Evolutionary conservation across 192 early-diverging fungal genomes (phyloP), one percentile per base, ranked within the genome.

Genomic region (Coemansia sp.): DNA sequence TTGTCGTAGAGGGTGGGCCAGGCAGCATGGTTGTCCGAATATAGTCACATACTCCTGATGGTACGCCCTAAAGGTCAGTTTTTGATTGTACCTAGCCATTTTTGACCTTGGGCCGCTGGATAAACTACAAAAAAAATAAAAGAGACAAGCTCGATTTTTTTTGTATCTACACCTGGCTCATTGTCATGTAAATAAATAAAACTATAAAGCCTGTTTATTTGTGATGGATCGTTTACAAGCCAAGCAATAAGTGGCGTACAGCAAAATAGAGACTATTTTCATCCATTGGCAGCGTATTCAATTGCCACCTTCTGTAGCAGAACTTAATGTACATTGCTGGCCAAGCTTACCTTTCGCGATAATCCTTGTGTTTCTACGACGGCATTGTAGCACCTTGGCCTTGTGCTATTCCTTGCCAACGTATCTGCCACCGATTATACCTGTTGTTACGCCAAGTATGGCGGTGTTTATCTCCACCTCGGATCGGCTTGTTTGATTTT

Each of bases 271-370:
- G 18, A 33, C 7, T 33, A 20, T 34, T 60, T 18, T 60, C 31
- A 33, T 5, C 31, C 18, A 29, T 31, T 29, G 54, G 12, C 27
- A n/a, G 31, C 27, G 33, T 33, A 36, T n/a, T 60, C 57, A 31
- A 60, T 60, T 60, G 57, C 57, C 57, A 60, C 57, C 29, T 60
- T 60, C 16, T 33, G 31, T 18, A 60, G 34, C 16, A 18, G 16
- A 60, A 34, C 57, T 18, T 1, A 60, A 36, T 13, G 33, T 15
- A 60, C 57, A 33, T 60, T 9, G 27, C 57, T n/a, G 15, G 57
- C 57, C 57, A 60, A 60, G 16, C 57, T 60, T 34, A 34, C 57
- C 57, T 60, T 60, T 34, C 16, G 29, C 29, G 57, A 60, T 60
- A 60, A 60, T 60, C 57, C 16, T 16, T 33, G 29, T 60, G 31